Evolutionary conservation across 169 alveolate genomes (phyloP).

Genomic region (Eimeria praecox): DNA sequence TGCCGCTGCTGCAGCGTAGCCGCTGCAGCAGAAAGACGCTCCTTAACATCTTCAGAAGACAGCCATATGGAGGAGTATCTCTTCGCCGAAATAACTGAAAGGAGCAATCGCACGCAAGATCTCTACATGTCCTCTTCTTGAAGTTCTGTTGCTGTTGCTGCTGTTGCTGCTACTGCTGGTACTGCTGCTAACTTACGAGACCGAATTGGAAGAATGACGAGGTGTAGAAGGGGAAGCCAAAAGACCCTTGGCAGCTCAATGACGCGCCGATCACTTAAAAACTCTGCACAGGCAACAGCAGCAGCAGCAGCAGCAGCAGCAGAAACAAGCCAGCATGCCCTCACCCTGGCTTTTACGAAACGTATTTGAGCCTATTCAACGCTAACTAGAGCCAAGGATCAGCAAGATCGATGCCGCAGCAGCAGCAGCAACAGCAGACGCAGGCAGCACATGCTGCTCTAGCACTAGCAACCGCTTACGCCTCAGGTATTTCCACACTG

Average conservation of each 20-base stretch:
- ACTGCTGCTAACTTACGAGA: slow-evolving; percentile 78
- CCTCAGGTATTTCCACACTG: slow-evolving; percentile 53
- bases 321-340: background rate
- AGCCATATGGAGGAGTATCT: slow-evolving; percentile 51
- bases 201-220: slow-evolving; percentile 83
- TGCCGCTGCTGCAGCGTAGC: slow-evolving; percentile 48
- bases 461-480: slow-evolving; percentile 37
- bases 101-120: background rate
- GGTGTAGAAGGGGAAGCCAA: slow-evolving; percentile 84
- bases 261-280: slow-evolving; percentile 85
- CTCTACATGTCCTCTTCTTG: background rate
- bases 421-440: background rate
- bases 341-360: background rate
- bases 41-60: slow-evolving; percentile 15
- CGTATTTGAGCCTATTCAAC: background rate
- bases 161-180: background rate
- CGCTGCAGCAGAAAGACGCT: slow-evolving; percentile 4
- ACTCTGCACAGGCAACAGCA: slow-evolving; percentile 81
- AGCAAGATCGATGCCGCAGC: background rate
- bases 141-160: slow-evolving; percentile 10
- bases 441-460: background rate
- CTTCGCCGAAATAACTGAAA: slow-evolving; percentile 41
- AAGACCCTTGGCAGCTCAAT: slow-evolving; percentile 82
- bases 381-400: background rate
- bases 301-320: background rate